Evolutionary conservation across 345 rosid genomes (phyloP).

Genomic region (Noccaea caerulescens): DNA sequence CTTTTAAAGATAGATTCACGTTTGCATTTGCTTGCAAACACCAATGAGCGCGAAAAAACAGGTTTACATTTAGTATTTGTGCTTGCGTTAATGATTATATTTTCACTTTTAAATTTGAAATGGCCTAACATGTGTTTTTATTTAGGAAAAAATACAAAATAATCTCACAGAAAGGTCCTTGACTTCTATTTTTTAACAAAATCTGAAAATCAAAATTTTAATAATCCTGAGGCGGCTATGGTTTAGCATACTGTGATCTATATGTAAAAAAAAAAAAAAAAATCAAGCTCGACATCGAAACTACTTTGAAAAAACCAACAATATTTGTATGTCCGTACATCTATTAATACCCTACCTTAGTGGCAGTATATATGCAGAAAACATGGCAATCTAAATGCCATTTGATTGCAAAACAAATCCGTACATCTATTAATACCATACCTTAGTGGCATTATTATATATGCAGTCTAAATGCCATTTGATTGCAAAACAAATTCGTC

Average conservation of each 20-base stretch:
- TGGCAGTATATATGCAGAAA: constrained; percentile 5
- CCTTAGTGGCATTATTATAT: no score
- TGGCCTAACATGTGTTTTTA: not conserved
- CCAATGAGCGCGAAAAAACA: not conserved
- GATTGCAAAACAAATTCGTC: not conserved
- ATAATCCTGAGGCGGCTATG: not conserved
- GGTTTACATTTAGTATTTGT: not conserved
- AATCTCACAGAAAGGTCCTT: not conserved
- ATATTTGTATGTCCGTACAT: not conserved
- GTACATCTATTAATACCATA: no score
- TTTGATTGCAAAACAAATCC: no score
- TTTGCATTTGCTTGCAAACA: not conserved
- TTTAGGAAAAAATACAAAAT: not conserved
- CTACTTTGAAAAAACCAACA: not conserved
- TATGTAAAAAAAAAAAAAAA: not conserved
- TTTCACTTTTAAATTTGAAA: not conserved
- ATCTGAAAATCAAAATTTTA: not conserved
- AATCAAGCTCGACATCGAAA: not conserved
- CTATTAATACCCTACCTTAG: constrained; percentile 1
- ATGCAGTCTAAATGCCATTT: not conserved
- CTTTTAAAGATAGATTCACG: not conserved
- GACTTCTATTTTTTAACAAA: not conserved
- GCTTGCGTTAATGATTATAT: not conserved
- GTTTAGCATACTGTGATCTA: not conserved
- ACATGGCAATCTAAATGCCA: not conserved